These are phyloP conservation scores for Penicillium turbatum DNA, from an alignment of 495 filamentous ascomycete species.

Conservation along the genomic window DNA sequence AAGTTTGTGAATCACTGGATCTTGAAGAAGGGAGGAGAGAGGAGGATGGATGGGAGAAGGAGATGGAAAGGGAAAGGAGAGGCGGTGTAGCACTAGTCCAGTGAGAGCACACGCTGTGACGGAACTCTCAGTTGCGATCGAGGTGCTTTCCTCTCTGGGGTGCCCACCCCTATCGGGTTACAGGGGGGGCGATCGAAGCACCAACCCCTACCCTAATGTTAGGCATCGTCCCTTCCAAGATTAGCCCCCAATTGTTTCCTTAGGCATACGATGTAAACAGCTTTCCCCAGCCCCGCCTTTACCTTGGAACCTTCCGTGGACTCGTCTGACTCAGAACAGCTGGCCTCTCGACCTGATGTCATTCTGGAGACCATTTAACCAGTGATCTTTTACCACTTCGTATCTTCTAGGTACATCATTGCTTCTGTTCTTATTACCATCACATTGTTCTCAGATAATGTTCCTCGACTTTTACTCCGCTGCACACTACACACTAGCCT, in stretches of 20 bases:
- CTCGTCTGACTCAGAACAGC: constrained; percentile 2
- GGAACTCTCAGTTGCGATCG: neutral
- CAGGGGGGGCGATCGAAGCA: no score
- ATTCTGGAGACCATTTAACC: constrained; percentile 20
- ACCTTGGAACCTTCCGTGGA: neutral
- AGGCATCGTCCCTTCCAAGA: neutral
- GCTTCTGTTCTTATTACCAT: neutral
- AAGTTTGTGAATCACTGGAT: constrained; percentile 19
- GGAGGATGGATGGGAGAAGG: constrained; percentile 21
- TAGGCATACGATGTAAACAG: neutral
- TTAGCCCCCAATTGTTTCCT: neutral
- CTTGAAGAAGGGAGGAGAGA: constrained; percentile 16
- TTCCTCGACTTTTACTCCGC: neutral
- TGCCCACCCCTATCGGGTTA: neutral
- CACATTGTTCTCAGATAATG: neutral
- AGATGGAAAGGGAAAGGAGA: constrained; percentile 20
- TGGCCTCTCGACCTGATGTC: constrained; percentile 18
- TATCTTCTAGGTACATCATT: no score
- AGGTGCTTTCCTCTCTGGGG: neutral
- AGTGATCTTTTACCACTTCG: constrained; percentile 7
- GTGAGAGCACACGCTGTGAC: constrained; percentile 6
- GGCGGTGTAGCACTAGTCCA: constrained; percentile 27
- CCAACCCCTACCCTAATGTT: neutral
- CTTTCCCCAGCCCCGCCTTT: neutral
- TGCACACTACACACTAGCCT: neutral